Evolutionary conservation across 2,329 filamentous ascomycete genomes (phyloP), one percentile per base, ranked within the genome.

Genomic region (Apiospora aurea): DNA sequence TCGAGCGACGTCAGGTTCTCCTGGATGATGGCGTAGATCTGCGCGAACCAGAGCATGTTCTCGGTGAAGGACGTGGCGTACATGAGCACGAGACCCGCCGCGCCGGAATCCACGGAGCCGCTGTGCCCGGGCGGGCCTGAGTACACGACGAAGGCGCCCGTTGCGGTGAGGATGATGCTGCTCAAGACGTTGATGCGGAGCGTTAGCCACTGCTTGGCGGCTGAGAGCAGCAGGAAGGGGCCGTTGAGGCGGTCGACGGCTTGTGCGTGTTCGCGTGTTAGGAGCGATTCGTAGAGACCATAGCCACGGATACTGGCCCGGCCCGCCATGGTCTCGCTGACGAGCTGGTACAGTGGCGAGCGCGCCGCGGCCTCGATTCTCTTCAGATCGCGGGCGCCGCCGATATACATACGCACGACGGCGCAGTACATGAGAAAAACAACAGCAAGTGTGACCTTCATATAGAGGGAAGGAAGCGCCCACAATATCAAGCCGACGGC

Each of bases 341-440:
- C 24, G 13, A 47, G 69, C 10, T 41, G 29, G 46, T 69, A 69
- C 11, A 71, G 57, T 16, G 57, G 69, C 2, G 53, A 67, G 38
- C 51, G 49, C 16, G 70, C 64, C 1, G 51, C 64, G 21, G 70
- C 61, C 26, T 72, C 71, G 34, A 72, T 49, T 16, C 53, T 64
- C 13, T 66, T 61, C 24, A 72, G 11, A 18, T 70, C 47, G 21
- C 69, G 69, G 13, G 71, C 67, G 4, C 61, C 70, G 18, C 69
- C 47, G n/a, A 72, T 49, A 49, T 72, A 72, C 18, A 70, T 49
- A 16, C 61, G 13, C 26, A 70, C 61, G n/a, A 71, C 14, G 24
- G 47, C 18, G 89, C 89, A 4, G 8, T 47, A 49, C 2, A 26
- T 44, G 18, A 10, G 24, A 2, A 38, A n/a, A 16, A 69, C 13